phyloP scores from a whole-genome alignment of 2,329 filamentous ascomycete genomes.

The Neoarthrinium moseri region DNA sequence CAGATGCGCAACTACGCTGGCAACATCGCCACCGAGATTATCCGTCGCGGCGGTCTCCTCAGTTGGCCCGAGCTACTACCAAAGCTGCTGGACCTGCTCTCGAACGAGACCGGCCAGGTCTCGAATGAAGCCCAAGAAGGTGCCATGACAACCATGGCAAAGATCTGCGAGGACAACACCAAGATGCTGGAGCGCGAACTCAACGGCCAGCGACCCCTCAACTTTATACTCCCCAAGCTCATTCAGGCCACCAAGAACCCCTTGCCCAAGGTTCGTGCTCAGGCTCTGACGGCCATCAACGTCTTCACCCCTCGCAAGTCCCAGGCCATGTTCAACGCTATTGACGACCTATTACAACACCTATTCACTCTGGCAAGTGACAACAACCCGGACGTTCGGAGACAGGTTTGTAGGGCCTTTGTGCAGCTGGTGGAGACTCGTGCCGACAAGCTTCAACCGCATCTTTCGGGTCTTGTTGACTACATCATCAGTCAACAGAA shows the following conservation, averaged over 20 bases:
- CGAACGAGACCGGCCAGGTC: conserved; percentile 67
- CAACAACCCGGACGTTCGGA: conserved; percentile 75
- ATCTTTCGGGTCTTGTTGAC: conserved; percentile 83
- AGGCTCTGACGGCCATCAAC: conserved; percentile 83
- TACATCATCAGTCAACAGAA: conserved; percentile 91
- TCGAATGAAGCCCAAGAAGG: conserved; percentile 80
- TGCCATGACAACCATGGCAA: conserved; percentile 87
- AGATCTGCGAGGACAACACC: conserved; percentile 96
- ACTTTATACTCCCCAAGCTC: conserved; percentile 85
- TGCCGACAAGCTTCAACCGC: conserved; percentile 85
- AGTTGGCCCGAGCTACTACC: conserved; percentile 90
- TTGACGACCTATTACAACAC: conserved; percentile 79
- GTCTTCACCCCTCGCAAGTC: conserved; percentile 86
- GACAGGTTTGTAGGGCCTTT: conserved; percentile 91
- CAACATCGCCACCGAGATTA: conserved; percentile 90
- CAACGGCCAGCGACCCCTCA: conserved; percentile 82
- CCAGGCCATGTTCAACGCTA: conserved; percentile 74
- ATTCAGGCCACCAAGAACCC: conserved; percentile 80
- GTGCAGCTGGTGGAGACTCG: conserved; percentile 88
- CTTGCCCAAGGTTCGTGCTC: conserved; percentile 73
- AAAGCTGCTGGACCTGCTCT: conserved; percentile 75
- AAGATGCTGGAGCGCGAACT: conserved; percentile 84
- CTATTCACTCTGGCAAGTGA: conserved; percentile 83
- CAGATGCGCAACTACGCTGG: conserved; percentile 89
- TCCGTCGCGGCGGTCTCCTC: conserved; percentile 79